These are phyloP conservation scores for Tilletia walkeri DNA, from an alignment of 1,284 basidiomycete species.

Conservation along the genomic window DNA sequence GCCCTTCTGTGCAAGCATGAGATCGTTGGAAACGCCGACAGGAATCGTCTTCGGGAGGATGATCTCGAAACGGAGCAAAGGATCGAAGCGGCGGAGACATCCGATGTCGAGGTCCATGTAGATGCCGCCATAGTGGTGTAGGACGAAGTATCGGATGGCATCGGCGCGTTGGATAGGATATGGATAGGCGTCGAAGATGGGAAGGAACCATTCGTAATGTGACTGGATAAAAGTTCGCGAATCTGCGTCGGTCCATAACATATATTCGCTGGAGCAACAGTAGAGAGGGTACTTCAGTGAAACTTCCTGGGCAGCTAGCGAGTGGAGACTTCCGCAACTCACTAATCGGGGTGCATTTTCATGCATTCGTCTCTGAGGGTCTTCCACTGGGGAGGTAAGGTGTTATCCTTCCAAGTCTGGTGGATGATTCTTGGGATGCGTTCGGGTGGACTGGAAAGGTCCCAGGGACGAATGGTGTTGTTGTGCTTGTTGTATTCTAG, in stretches of 20 bases:
- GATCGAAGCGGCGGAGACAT: conserved; percentile 83
- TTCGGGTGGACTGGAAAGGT: conserved; percentile 29
- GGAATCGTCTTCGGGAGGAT: conserved; percentile 93
- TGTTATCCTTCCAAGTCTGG: conserved; percentile 96
- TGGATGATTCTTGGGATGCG: conserved; percentile 86
- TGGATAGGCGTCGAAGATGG: conserved; percentile 86
- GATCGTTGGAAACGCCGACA: conserved; percentile 82
- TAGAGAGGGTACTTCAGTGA: not conserved
- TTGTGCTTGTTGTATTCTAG: conserved; percentile 6
- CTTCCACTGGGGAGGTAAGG: conserved; percentile 79
- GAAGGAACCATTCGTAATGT: conserved; percentile 86
- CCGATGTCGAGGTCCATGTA: conserved; percentile 98
- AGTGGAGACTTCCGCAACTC: conserved; percentile 52
- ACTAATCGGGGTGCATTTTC: conserved; percentile 76
- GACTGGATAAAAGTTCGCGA: conserved; percentile 85
- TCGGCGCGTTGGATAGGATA: conserved; percentile 96
- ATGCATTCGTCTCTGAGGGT: conserved; percentile 57
- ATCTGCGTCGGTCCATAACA: conserved; percentile 90
- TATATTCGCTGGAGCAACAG: conserved; percentile 72
- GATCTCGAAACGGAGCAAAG: conserved; percentile 81
- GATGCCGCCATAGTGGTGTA: conserved; percentile 86
- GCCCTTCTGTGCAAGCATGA: conserved; percentile 82
- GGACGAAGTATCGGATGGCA: conserved; percentile 94
- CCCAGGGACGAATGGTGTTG: not conserved
- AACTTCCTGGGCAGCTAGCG: not conserved